phyloP scores from a whole-genome alignment of 1,284 basidiomycete genomes.

The Heterobasidion annosum region DNA sequence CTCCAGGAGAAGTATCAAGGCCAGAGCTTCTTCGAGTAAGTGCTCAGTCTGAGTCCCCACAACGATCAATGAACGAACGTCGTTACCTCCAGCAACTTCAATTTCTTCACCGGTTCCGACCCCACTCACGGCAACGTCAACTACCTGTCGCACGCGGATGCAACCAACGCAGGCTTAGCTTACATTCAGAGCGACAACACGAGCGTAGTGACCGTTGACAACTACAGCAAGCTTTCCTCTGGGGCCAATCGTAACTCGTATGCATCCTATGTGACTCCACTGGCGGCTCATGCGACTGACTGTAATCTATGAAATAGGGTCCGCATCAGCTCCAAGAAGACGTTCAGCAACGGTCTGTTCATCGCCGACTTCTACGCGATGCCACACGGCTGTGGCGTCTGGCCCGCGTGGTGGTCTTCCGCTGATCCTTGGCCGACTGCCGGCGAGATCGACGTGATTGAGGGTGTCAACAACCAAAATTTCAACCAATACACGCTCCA shows the following conservation, averaged over 20 bases:
- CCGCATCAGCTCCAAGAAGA: conserved; percentile 61
- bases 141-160: conserved; percentile 38
- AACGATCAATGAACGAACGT: background rate
- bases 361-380: conserved; percentile 71
- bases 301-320: conserved; percentile 32
- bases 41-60: background rate
- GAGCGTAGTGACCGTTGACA: conserved; percentile 57
- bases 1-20: conserved; percentile 30
- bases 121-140: conserved; percentile 60
- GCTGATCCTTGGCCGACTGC: conserved; percentile 65
- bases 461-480: conserved; percentile 42
- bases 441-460: conserved; percentile 30
- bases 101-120: conserved; percentile 52
- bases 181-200: conserved; percentile 46
- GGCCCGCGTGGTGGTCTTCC: conserved; percentile 66
- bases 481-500: conserved; percentile 70
- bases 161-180: conserved; percentile 42
- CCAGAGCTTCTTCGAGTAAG: conserved; percentile 23
- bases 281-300: background rate
- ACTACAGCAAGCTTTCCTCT: conserved; percentile 34
- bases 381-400: conserved; percentile 74
- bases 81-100: conserved; percentile 38
- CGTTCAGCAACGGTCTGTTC: conserved; percentile 64
- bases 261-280: conserved; percentile 17
- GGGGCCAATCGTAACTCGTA: conserved; percentile 60